Conservation (phyloP, 2,329 filamentous ascomycete genomes). For the Claviceps africana region DNA sequence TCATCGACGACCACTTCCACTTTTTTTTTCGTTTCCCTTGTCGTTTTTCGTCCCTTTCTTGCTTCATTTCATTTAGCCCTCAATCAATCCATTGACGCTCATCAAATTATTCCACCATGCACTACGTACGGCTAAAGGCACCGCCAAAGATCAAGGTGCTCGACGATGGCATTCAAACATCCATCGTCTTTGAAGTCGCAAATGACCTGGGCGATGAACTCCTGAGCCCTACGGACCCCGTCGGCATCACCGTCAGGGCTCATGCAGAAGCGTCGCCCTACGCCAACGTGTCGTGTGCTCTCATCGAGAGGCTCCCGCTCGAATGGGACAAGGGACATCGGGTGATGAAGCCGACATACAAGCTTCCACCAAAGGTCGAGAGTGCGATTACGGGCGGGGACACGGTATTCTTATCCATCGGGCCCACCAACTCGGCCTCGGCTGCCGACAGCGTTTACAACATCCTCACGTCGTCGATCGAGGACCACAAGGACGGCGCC, state of each 20-base stretch:
- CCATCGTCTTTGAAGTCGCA: conserved; percentile 38
- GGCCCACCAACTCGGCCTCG: conserved; percentile 10
- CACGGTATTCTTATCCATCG: conserved; percentile 16
- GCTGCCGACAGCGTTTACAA: conserved; percentile 14
- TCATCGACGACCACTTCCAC: neutral
- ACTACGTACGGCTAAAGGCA: conserved; percentile 42
- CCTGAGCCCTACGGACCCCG: conserved; percentile 28
- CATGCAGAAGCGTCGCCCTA: conserved; percentile 10
- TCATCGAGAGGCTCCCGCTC: conserved; percentile 15
- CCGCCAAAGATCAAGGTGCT: conserved; percentile 25
- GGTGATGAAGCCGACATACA: conserved; percentile 22
- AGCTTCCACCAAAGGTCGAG: conserved; percentile 15
- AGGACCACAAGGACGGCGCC: conserved; percentile 10
- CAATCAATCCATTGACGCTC: neutral
- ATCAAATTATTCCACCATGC: conserved; percentile 26
- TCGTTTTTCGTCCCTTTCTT: neutral
- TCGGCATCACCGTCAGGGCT: conserved; percentile 28
- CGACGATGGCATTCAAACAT: conserved; percentile 17
- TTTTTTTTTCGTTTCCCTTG: neutral
- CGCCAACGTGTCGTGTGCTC: conserved; percentile 12
- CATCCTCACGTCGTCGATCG: conserved; percentile 13
- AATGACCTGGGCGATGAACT: conserved; percentile 45
- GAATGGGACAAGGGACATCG: conserved; percentile 24
- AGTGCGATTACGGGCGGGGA: conserved; percentile 12
- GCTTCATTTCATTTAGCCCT: neutral